Percentiles rank a stretch among this genome's conserved stretches.
These are phyloP conservation scores for Lentinula guzmanii DNA, from an alignment of 768 basidiomycete species.

Conservation along the genomic window DNA sequence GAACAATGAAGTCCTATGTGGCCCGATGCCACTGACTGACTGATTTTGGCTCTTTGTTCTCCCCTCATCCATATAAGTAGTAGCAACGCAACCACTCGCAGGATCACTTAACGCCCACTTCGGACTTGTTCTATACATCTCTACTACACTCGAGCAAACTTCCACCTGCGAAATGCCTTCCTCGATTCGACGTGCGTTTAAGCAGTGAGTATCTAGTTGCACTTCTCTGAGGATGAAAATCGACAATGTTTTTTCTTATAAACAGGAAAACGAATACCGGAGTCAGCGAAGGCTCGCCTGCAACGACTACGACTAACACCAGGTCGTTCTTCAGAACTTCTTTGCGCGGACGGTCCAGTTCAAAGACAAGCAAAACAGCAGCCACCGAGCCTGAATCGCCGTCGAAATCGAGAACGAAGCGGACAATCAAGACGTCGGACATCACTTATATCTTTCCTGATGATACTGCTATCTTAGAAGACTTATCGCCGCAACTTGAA, in stretches of 20 bases:
- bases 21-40: neutral
- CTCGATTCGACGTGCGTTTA: neutral
- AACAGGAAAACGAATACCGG: neutral
- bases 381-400: neutral
- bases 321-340: neutral
- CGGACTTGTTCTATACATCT: neutral
- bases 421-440: constrained; percentile 1
- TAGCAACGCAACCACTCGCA: neutral
- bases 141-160: neutral
- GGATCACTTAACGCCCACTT: too few relatives aligned
- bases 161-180: neutral
- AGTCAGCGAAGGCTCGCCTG: neutral
- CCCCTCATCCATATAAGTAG: neutral
- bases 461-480: neutral
- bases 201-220: neutral
- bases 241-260: neutral
- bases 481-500: neutral
- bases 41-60: neutral
- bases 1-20: neutral
- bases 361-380: neutral
- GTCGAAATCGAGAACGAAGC: neutral
- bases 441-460: neutral
- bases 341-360: neutral
- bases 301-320: too few relatives aligned
- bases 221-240: neutral